Evolutionary conservation across 352 stramenopile species (phyloP).

Genomic region (Phytophthora tentaculata): DNA sequence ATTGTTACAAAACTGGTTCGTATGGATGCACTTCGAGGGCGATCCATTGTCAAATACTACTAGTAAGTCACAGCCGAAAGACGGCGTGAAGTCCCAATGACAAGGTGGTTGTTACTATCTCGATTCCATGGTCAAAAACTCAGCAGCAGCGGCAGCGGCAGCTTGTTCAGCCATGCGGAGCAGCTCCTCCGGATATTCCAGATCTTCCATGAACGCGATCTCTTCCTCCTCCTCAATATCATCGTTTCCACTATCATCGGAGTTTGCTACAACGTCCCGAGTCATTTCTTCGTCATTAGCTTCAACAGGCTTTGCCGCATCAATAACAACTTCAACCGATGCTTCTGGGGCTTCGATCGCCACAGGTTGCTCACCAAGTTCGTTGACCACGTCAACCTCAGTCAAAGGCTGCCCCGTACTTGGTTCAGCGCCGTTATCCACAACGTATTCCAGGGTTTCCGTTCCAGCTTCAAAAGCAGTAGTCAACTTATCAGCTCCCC

Average conservation of each 20-base stretch:
- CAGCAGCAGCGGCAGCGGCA: slow-evolving; percentile 29
- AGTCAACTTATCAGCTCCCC: slow-evolving; percentile 3
- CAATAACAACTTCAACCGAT: not conserved
- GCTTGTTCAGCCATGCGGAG: slow-evolving; percentile 42
- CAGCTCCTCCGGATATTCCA: slow-evolving; percentile 32
- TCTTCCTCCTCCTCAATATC: slow-evolving; percentile 29
- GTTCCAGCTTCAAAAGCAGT: slow-evolving; percentile 4
- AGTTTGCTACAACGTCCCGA: not conserved
- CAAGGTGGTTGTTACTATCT: slow-evolving; percentile 1
- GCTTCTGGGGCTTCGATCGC: no score
- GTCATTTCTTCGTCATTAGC: not conserved
- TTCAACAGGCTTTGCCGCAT: not conserved
- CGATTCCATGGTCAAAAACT: slow-evolving; percentile 16
- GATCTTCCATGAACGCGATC: slow-evolving; percentile 42
- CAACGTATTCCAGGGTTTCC: not conserved
- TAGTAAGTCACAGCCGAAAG: slow-evolving; percentile 10
- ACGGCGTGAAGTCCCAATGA: slow-evolving; percentile 2
- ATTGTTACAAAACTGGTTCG: slow-evolving; percentile 20
- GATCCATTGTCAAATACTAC: slow-evolving; percentile 10
- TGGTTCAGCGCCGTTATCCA: slow-evolving; percentile 3
- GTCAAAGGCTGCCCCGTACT: slow-evolving; percentile 4
- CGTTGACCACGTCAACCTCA: slow-evolving; percentile 11
- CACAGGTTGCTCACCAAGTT: slow-evolving; percentile 17
- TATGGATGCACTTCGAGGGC: slow-evolving; percentile 10
- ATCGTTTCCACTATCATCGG: slow-evolving; percentile 8